Percentiles rank a stretch among this genome's conserved stretches.
These are phyloP conservation scores for Aquilaria agallochum DNA, from an alignment of 441 rosid genomes.

Conservation along the genomic window DNA sequence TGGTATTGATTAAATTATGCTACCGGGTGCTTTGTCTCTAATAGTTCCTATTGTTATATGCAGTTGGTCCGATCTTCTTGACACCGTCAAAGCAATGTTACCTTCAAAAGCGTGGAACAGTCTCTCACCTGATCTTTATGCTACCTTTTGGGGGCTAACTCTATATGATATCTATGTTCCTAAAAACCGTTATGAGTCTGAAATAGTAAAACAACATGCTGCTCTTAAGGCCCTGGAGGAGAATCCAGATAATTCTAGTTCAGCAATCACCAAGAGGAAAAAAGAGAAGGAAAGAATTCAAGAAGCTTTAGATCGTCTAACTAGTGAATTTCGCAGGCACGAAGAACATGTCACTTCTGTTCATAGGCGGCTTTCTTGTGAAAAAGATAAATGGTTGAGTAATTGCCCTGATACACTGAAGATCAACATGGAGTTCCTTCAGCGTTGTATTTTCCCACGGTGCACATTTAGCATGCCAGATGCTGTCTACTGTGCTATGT, in stretches of 20 bases:
- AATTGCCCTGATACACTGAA: conserved; percentile 98
- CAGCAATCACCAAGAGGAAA: conserved; percentile 95
- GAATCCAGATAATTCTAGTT: conserved; percentile 93
- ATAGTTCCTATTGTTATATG: conserved; percentile 15
- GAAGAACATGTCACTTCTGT: conserved; percentile 98
- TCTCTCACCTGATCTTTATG: conserved; percentile 98
- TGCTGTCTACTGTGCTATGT: conserved; percentile 99
- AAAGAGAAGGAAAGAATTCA: conserved; percentile 99
- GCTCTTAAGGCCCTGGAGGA: conserved; percentile 98
- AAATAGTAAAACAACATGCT: conserved; percentile 93
- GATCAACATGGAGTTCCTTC: conserved; percentile 99
- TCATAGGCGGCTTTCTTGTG: conserved; percentile 82
- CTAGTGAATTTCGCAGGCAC: conserved; percentile 80
- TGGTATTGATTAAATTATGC: too few relatives aligned
- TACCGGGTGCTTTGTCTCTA: neutral
- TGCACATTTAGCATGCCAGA: conserved; percentile 99
- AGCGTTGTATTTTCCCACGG: conserved; percentile 99
- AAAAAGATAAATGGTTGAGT: conserved; percentile 98
- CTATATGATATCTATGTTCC: conserved; percentile 99
- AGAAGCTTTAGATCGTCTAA: conserved; percentile 95
- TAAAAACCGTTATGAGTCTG: conserved; percentile 86
- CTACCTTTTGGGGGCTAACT: conserved; percentile 98
- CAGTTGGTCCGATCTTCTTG: conserved; percentile 99
- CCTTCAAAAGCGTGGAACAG: conserved; percentile 99
- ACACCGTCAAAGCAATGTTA: conserved; percentile 83